phyloP scores from a whole-genome alignment of 129 eudicot genomes.

The Oenanthe sinensis region DNA sequence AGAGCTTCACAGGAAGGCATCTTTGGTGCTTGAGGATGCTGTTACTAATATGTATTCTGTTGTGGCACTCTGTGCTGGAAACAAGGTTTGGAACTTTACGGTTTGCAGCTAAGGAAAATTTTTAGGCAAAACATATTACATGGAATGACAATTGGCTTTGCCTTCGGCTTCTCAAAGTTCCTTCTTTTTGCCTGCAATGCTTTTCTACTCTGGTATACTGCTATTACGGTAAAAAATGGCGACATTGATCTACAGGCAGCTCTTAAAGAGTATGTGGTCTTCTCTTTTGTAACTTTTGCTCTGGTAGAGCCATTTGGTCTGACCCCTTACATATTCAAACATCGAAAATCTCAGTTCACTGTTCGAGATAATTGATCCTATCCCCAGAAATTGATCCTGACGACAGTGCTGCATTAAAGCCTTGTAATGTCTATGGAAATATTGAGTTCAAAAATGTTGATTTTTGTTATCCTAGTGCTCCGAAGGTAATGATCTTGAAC shows the following conservation, averaged over 20 bases:
- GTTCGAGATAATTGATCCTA: conserved; percentile 44
- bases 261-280: conserved; percentile 48
- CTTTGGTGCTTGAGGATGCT: conserved; percentile 46
- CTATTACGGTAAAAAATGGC: conserved; percentile 30
- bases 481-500: conserved; percentile 41
- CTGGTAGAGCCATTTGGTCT: conserved; percentile 55
- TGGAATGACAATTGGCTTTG: conserved; percentile 44
- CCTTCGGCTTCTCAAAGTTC: conserved; percentile 47
- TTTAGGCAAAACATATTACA: conserved; percentile 34
- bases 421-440: conserved; percentile 42
- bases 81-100: conserved; percentile 43
- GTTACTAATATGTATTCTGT: conserved; percentile 46
- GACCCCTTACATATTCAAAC: conserved; percentile 38
- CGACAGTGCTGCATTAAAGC: conserved; percentile 41
- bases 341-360: conserved; percentile 31
- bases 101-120: conserved; percentile 30
- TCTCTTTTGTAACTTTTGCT: conserved; percentile 54
- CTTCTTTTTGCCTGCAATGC: conserved; percentile 52
- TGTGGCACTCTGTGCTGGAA: conserved; percentile 54
- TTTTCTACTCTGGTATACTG: conserved; percentile 53
- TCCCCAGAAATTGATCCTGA: conserved; percentile 38
- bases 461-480: conserved; percentile 44
- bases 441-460: conserved; percentile 48
- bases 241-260: conserved; percentile 39
- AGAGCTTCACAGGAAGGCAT: conserved; percentile 53